Conservation (phyloP, 192 early-diverging fungal species). For the Geranomyces michiganensis region DNA sequence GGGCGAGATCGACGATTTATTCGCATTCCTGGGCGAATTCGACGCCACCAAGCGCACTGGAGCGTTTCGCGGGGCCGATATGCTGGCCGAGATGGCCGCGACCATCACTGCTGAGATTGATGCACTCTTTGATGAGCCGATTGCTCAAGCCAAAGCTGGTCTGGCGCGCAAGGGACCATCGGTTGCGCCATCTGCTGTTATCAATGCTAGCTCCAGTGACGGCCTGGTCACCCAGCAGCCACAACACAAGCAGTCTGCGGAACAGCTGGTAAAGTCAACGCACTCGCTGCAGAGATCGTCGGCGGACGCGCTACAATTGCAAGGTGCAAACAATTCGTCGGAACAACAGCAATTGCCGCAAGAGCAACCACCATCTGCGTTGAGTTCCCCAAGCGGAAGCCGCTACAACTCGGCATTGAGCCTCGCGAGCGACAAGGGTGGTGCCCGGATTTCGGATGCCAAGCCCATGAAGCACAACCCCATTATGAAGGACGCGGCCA, state of each 20-base stretch:
- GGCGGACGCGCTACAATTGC: not conserved
- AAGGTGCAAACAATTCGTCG: not conserved
- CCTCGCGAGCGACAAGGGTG: not conserved
- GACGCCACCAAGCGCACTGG: slow-evolving; percentile 26
- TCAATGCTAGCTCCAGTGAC: not conserved
- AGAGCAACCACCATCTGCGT: not conserved
- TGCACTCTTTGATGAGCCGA: slow-evolving; percentile 29
- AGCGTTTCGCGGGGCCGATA: slow-evolving; percentile 31
- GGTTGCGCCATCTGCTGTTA: not conserved
- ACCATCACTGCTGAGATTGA: slow-evolving; percentile 46
- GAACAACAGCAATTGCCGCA: not conserved
- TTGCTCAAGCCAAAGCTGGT: not conserved
- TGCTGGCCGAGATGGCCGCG: slow-evolving; percentile 40
- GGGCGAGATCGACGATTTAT: slow-evolving; percentile 42
- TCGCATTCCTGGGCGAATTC: slow-evolving; percentile 55
- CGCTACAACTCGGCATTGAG: slow-evolving; percentile 1
- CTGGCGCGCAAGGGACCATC: not conserved
- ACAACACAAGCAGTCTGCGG: too few species aligned
- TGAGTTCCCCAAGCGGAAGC: slow-evolving; percentile 3
- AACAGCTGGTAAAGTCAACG: not conserved
- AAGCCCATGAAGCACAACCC: slow-evolving; percentile 38
- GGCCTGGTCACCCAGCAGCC: too few species aligned
- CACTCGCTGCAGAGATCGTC: slow-evolving; percentile 9
- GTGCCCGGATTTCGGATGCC: not conserved
- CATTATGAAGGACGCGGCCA: slow-evolving; percentile 28